A percentile compares a stretch with the other conserved stretches of the same genome.
Conservation (phyloP, 2,329 filamentous ascomycete genomes). For the Fusarium buharicum region DNA sequence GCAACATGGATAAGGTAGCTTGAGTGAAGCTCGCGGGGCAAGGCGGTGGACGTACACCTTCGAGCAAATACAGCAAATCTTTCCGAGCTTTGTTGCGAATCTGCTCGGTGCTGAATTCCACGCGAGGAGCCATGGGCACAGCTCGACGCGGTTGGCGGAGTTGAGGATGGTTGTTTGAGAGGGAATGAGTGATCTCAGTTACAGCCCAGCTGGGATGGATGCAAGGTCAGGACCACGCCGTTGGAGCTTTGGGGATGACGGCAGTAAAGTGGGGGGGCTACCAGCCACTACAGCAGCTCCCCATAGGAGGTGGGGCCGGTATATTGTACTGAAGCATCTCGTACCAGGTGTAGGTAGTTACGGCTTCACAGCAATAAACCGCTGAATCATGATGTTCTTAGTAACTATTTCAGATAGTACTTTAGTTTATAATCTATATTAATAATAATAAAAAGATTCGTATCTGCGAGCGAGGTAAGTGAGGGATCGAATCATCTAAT, state of each 20-base stretch:
- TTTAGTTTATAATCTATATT: no score
- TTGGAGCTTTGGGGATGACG: constrained; percentile 36
- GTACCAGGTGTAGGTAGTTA: background rate
- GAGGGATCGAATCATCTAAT: no score
- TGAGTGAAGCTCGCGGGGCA: constrained; percentile 26
- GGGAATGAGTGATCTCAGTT: constrained; percentile 31
- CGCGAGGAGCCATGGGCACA: constrained; percentile 72
- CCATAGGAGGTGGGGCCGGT: constrained; percentile 13
- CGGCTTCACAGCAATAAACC: no score
- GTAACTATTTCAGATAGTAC: no score
- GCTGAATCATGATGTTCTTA: no score
- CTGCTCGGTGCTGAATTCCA: constrained; percentile 77
- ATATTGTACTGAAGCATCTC: background rate
- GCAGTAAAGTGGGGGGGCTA: constrained; percentile 34
- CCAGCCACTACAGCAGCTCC: background rate
- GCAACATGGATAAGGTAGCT: background rate
- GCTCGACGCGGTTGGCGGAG: constrained; percentile 53
- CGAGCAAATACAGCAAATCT: constrained; percentile 88
- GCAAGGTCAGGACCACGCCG: constrained; percentile 13
- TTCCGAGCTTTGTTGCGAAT: constrained; percentile 85
- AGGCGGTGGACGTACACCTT: constrained; percentile 78
- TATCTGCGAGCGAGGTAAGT: no score
- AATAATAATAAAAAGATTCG: no score
- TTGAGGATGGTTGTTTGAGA: constrained; percentile 17
- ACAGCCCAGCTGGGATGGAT: background rate